Percentiles rank a stretch among this genome's conserved stretches.
phyloP scores from a whole-genome alignment of 768 basidiomycete species.

The Rhizopogon roseolus region DNA sequence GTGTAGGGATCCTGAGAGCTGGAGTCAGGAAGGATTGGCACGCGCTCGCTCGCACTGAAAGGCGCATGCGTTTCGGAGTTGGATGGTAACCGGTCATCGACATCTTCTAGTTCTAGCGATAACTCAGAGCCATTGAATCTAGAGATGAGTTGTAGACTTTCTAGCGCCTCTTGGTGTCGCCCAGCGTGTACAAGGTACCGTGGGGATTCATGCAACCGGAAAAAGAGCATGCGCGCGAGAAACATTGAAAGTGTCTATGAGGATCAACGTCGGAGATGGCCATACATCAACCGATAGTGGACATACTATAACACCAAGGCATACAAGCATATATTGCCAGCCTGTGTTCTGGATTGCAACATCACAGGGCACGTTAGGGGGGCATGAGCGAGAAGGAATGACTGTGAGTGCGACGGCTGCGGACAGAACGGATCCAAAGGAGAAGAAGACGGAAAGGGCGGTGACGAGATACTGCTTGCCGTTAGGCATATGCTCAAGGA shows the following conservation, averaged over 20 bases:
- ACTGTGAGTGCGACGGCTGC: slow-evolving; percentile 76
- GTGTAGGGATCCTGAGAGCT: slow-evolving; percentile 8
- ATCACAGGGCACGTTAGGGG: slow-evolving; percentile 51
- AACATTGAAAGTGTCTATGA: slow-evolving; percentile 84
- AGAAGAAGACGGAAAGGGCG: slow-evolving; percentile 92
- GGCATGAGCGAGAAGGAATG: slow-evolving; percentile 73
- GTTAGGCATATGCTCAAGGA: slow-evolving; percentile 89
- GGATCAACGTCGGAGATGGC: background rate
- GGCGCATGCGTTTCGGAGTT: slow-evolving; percentile 12
- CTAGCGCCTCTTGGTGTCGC: slow-evolving; percentile 76
- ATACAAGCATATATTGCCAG: slow-evolving; percentile 82
- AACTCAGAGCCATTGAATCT: slow-evolving; percentile 79
- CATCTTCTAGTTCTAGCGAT: slow-evolving; percentile 65
- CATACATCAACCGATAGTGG: slow-evolving; percentile 1
- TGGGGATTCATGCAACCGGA: slow-evolving; percentile 92
- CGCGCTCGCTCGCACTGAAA: slow-evolving; percentile 17
- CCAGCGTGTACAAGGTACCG: slow-evolving; percentile 90
- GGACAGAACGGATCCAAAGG: slow-evolving; percentile 82
- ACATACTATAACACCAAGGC: slow-evolving; percentile 80
- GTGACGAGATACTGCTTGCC: slow-evolving; percentile 92
- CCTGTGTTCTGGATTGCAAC: slow-evolving; percentile 70
- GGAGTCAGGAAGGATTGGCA: slow-evolving; percentile 18
- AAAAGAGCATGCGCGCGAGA: slow-evolving; percentile 79
- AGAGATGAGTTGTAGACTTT: slow-evolving; percentile 80
- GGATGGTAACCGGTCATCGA: slow-evolving; percentile 39